Conservation (phyloP, 345 rosid species). For the Euclidium syriacum region DNA sequence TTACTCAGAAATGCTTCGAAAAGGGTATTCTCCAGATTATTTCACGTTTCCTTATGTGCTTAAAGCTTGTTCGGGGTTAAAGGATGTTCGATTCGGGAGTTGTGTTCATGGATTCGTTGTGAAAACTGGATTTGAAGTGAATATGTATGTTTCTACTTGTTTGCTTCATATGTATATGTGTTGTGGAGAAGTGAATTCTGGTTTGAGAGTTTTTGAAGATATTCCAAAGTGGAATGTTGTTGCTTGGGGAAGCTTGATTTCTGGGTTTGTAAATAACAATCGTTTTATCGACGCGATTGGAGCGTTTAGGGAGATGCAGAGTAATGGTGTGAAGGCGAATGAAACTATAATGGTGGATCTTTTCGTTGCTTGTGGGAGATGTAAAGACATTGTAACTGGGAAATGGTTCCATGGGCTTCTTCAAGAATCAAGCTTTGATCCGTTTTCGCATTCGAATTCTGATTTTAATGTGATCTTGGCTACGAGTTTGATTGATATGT, state of each 20-base stretch:
- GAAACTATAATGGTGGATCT: slow-evolving; percentile 32
- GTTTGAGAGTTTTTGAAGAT: slow-evolving; percentile 29
- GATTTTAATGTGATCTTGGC: slow-evolving; percentile 31
- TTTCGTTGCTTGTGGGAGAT: slow-evolving; percentile 30
- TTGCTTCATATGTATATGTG: slow-evolving; percentile 35
- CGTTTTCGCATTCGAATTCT: not conserved
- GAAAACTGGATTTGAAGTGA: slow-evolving; percentile 32
- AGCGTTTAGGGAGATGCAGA: slow-evolving; percentile 26
- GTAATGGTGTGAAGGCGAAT: slow-evolving; percentile 26
- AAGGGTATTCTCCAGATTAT: slow-evolving; percentile 25
- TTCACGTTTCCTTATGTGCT: slow-evolving; percentile 35
- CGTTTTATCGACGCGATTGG: slow-evolving; percentile 14
- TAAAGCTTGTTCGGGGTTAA: slow-evolving; percentile 29
- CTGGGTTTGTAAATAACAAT: slow-evolving; percentile 33
- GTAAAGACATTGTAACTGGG: slow-evolving; percentile 25
- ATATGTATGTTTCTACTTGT: slow-evolving; percentile 36
- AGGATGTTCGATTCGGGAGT: slow-evolving; percentile 5
- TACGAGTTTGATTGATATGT: slow-evolving; percentile 32
- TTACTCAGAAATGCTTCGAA: slow-evolving; percentile 28
- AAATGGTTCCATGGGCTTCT: slow-evolving; percentile 29
- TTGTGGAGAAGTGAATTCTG: slow-evolving; percentile 24
- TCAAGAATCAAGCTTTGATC: slow-evolving; percentile 29
- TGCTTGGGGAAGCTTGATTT: slow-evolving; percentile 35
- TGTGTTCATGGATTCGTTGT: slow-evolving; percentile 29
- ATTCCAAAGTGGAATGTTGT: slow-evolving; percentile 35